Evolutionary conservation across 129 eudicot genomes (phyloP).

Genomic region (Saposhnikovia divaricata): DNA sequence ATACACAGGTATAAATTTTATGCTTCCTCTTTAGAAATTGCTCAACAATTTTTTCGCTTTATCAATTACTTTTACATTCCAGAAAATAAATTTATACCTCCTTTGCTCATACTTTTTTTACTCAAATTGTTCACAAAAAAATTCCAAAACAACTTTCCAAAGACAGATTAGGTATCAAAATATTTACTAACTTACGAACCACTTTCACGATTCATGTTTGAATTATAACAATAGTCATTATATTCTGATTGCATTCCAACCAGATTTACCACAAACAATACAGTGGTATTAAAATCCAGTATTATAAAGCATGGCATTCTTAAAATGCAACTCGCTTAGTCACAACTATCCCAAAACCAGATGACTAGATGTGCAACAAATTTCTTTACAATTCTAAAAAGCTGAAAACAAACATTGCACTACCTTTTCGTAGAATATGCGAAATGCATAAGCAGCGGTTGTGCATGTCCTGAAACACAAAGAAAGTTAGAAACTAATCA

Average conservation of each 20-base stretch:
- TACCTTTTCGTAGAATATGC: slow-evolving; percentile 94
- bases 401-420: neutral
- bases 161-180: neutral
- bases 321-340: neutral
- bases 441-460: slow-evolving; percentile 94
- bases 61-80: neutral
- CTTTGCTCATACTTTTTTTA: too few relatives aligned
- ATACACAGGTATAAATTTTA: neutral
- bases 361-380: neutral
- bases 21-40: neutral
- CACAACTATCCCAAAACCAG: neutral
- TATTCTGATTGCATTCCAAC: neutral
- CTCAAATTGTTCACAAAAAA: neutral
- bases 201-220: neutral
- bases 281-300: neutral
- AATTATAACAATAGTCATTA: neutral
- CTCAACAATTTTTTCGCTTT: neutral
- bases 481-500: neutral
- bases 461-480: slow-evolving; percentile 74
- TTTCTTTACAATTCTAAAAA: neutral
- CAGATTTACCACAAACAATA: neutral
- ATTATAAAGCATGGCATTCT: neutral
- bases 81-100: neutral
- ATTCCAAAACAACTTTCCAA: neutral
- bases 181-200: neutral